phyloP scores from a whole-genome alignment of 176 grass and related monocot species.

The Avena atlantica region DNA sequence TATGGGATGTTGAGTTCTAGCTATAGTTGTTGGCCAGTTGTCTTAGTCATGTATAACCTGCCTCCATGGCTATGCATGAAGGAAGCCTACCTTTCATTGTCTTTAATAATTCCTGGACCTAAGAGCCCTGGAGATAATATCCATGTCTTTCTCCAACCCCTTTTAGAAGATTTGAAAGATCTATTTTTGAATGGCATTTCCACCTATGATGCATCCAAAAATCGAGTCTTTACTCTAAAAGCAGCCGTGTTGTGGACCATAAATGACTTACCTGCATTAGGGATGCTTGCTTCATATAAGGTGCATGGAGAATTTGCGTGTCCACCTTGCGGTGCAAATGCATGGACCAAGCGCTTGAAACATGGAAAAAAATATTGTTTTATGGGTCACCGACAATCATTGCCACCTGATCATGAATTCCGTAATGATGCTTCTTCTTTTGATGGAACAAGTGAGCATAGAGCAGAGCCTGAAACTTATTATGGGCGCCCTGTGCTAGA shows the following conservation, averaged over 20 bases:
- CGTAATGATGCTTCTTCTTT: background rate
- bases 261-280: slow-evolving; percentile 1
- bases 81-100: background rate
- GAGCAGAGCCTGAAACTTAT: background rate
- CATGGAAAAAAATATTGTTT: slow-evolving; percentile 12
- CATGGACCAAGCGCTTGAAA: background rate
- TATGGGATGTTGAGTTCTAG: slow-evolving; percentile 10
- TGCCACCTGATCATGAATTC: background rate
- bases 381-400: slow-evolving; percentile 12
- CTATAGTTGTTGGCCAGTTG: slow-evolving; percentile 22
- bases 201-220: slow-evolving; percentile 20
- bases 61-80: slow-evolving; percentile 37
- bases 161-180: slow-evolving; percentile 24
- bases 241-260: background rate
- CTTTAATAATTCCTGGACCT: slow-evolving; percentile 28
- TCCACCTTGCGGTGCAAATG: background rate
- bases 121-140: slow-evolving; percentile 1
- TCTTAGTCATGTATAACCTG: slow-evolving; percentile 27
- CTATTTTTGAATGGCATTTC: slow-evolving; percentile 12
- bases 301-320: slow-evolving; percentile 26
- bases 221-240: background rate
- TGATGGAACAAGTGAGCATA: background rate
- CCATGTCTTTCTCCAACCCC: slow-evolving; percentile 8
- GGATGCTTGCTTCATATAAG: slow-evolving; percentile 17
- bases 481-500: background rate